Evolutionary conservation across 805 yeast species (phyloP), one percentile per base, ranked within the genome.

Genomic region (Candida morakotiae): DNA sequence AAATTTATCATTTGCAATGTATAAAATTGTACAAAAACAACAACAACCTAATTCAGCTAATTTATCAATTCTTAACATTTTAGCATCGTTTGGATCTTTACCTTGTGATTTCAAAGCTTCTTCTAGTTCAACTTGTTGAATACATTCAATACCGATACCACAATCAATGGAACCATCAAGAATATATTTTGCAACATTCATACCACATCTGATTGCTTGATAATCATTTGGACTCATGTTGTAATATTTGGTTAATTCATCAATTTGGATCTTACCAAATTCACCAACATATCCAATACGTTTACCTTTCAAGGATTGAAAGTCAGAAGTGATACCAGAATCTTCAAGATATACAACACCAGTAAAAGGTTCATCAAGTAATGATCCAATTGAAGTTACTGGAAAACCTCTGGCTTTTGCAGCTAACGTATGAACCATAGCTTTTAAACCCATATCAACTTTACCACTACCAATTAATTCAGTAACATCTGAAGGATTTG

Each of bases 361-460:
- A 14, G 80, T 75, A 55, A 75, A 75, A 7, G 79, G 81, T 47
- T 75, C 80, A 46, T 75, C 79, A 41, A 75, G 60, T 33, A 75
- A 56, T 4, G 79, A 73, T 2, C 74, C 80, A 34, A 75, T 67
- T 11, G 79, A 71, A 15, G 79, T 75, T 16, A 75, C 78, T 20
- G 77, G 77, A 50, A 60, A 75, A 8, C 79, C 79, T 43, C 80
- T 65, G 9, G 80, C 80, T 51, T 73, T 74, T 17, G 79, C 80
- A 37, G 80, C 80, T 41, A 75, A 56, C 4, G 80, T 75, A 48
- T 75, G 80, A 46, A 75, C 73, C 80, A 75, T 75, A 30, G 80
- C 80, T 51, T 75, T 75, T 43, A 75, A 60, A 10, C 80, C 80
- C 76, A 75, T 71, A 55, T 75, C 79, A 34, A 73, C 62, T 44